phyloP scores from a whole-genome alignment of 2,329 filamentous ascomycete species.

The Penicillium sp. region DNA sequence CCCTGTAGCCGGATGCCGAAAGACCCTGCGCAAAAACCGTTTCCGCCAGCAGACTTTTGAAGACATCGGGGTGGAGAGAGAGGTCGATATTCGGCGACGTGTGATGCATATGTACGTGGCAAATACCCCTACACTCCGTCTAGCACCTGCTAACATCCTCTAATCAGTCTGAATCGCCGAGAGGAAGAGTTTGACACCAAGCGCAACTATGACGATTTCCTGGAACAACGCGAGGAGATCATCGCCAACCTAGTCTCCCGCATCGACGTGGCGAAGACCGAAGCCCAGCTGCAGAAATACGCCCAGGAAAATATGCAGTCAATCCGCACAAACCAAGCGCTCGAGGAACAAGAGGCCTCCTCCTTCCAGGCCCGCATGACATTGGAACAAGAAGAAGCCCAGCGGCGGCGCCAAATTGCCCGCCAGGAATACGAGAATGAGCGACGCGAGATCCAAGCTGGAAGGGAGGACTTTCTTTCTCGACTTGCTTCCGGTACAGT shows the following conservation, averaged over 20 bases:
- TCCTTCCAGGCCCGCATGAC: conserved; percentile 53
- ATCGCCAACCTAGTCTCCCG: conserved; percentile 85
- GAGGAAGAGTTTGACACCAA: conserved; percentile 91
- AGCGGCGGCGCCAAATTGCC: conserved; percentile 66
- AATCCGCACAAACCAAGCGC: conserved; percentile 56
- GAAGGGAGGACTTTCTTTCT: conserved; percentile 71
- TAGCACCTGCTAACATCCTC: background rate
- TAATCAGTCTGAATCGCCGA: conserved; percentile 76
- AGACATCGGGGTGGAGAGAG: conserved; percentile 84
- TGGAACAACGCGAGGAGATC: conserved; percentile 88
- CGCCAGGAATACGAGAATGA: conserved; percentile 73
- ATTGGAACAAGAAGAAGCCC: conserved; percentile 69
- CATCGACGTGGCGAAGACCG: conserved; percentile 67
- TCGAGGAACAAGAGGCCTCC: conserved; percentile 53
- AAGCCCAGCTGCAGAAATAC: conserved; percentile 67
- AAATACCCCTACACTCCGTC: background rate
- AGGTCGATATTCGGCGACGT: conserved; percentile 85
- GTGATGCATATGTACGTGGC: conserved; percentile 64
- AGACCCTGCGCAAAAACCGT: conserved; percentile 80
- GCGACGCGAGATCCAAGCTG: conserved; percentile 64
- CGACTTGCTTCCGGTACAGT: conserved; percentile 66
- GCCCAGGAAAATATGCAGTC: conserved; percentile 70
- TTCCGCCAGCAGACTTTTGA: conserved; percentile 91
- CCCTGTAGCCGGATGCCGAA: conserved; percentile 84
- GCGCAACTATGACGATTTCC: conserved; percentile 86